These are phyloP conservation scores for Mortierella sp. DNA, from an alignment of 371 early-diverging fungal species.

Conservation along the genomic window DNA sequence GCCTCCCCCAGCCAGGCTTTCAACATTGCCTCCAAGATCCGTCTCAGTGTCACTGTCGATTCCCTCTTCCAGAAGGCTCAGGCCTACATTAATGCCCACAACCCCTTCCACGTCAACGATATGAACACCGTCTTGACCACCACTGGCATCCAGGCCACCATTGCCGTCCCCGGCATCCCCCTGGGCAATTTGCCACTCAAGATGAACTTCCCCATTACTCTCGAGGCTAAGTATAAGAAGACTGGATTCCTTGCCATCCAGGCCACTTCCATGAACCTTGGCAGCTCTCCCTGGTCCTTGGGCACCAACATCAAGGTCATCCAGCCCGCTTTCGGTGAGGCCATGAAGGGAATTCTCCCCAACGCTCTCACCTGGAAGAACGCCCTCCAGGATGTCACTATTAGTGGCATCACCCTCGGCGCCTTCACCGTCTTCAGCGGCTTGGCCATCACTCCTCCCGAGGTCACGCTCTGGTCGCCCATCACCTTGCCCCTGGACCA, in stretches of 20 bases:
- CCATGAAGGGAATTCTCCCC: constrained; percentile 48
- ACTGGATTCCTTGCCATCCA: constrained; percentile 33
- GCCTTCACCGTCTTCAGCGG: constrained; percentile 32
- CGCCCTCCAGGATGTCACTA: constrained; percentile 51
- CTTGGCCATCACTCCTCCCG: constrained; percentile 47
- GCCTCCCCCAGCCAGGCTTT: constrained; percentile 53
- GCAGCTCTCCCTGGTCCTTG: constrained; percentile 43
- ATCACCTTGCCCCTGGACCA: constrained; percentile 35
- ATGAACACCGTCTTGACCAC: constrained; percentile 55
- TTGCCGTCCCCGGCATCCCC: constrained; percentile 42
- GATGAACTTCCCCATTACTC: constrained; percentile 53
- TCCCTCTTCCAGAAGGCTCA: constrained; percentile 53
- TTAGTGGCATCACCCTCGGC: constrained; percentile 44
- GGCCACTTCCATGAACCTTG: constrained; percentile 36
- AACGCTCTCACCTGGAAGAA: constrained; percentile 53
- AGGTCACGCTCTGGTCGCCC: constrained; percentile 51
- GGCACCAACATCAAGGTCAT: constrained; percentile 33
- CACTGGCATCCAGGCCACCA: constrained; percentile 47
- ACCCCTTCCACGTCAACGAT: constrained; percentile 45
- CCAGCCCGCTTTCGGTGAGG: constrained; percentile 32
- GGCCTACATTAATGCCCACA: constrained; percentile 55
- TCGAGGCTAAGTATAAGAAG: constrained; percentile 36
- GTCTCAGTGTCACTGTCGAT: constrained; percentile 40
- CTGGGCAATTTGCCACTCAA: constrained; percentile 48
- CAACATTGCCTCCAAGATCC: constrained; percentile 53